Base-by-base conservation (phyloP, 106 monocot genomes). In the Chionographis japonica region DNA sequence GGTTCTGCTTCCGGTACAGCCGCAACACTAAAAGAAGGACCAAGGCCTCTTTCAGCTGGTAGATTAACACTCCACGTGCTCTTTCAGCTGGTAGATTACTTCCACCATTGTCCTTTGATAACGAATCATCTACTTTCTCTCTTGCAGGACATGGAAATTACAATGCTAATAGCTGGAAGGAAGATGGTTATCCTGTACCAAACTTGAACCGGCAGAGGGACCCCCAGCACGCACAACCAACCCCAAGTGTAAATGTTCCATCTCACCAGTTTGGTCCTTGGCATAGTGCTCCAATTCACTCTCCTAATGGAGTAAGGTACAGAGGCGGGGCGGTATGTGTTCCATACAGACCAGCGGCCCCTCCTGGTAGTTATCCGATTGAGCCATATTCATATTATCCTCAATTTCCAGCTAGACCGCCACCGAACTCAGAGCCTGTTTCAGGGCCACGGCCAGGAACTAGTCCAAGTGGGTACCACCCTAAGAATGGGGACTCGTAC, bases 261-360 rank as follows among this genome's bases (percentile, higher is more conserved):
- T 70, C 74, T 56, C 83, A 68, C 15, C 85, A 83, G 7, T 79
- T 72, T 72, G 80, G 80, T 40, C 63, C 92, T 40, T 98, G 97
- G 92, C 79, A 57, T 63, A 71, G 72, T 60, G 80, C 82, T 77
- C 80, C 84, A 56, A 50, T 78, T 60, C 74, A 71, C 41, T 56
- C 81, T 19, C 69, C 91, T 38, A 79, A 91, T 60, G 83, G 75
- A 39, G 54, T 80, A 69, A 93, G 90, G 87, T 81, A 83, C 68
- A 80, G 88, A 74, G 88, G 75, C 14, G 67, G 67, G 14, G 68
- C 72, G 58, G 67, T 78, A 72, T 76, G 72, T 71, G 97, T 77
- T 53, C 72, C 85, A 63, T 89, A 70, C 52, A 76, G 82, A 74
- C 81, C 83, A 73, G 53, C 59, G 8, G 85, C 75, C 17, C 77